A percentile compares a stretch with the other conserved stretches of the same genome.
These are phyloP conservation scores for Acanthamoeba castellanii DNA, from an alignment of 208 protist genomes.

Conservation along the genomic window DNA sequence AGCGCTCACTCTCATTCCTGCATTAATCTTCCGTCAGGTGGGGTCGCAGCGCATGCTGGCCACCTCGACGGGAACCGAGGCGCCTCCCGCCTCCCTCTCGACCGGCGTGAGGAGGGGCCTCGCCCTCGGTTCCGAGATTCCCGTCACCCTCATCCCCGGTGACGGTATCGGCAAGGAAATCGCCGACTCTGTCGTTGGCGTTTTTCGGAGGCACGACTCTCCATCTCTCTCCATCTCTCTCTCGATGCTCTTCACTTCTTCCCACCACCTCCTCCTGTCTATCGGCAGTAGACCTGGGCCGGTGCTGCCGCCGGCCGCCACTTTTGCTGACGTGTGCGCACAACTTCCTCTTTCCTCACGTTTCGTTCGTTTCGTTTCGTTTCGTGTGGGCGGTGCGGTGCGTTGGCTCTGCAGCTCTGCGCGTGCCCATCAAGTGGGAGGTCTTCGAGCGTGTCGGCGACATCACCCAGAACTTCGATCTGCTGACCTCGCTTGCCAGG, in stretches of 20 bases:
- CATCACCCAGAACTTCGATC: constrained; percentile 74
- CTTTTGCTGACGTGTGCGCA: too few relatives aligned
- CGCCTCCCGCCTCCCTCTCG: not conserved
- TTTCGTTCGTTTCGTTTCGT: not conserved
- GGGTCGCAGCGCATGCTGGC: not conserved
- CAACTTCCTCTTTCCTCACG: not conserved
- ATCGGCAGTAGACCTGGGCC: too few relatives aligned
- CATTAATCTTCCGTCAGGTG: not conserved
- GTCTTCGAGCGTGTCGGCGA: constrained; percentile 66
- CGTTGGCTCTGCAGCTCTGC: constrained; percentile 68
- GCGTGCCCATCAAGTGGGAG: constrained; percentile 84
- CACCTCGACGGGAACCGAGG: not conserved
- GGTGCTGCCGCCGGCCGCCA: too few relatives aligned
- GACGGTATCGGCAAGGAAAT: constrained; percentile 89
- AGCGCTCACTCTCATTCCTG: too few relatives aligned
- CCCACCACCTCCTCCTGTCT: too few relatives aligned
- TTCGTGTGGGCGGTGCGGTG: too few relatives aligned
- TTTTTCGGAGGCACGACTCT: constrained; percentile 70
- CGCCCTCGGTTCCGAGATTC: not conserved
- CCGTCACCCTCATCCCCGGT: constrained; percentile 85
- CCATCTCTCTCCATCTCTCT: not conserved
- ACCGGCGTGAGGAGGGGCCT: not conserved
- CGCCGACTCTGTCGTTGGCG: constrained; percentile 81
- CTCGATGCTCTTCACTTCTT: too few relatives aligned
- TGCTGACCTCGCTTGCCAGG: constrained; percentile 75